These are phyloP conservation scores for Circinella minor DNA, from an alignment of 371 early-diverging fungal species.

Conservation along the genomic window DNA sequence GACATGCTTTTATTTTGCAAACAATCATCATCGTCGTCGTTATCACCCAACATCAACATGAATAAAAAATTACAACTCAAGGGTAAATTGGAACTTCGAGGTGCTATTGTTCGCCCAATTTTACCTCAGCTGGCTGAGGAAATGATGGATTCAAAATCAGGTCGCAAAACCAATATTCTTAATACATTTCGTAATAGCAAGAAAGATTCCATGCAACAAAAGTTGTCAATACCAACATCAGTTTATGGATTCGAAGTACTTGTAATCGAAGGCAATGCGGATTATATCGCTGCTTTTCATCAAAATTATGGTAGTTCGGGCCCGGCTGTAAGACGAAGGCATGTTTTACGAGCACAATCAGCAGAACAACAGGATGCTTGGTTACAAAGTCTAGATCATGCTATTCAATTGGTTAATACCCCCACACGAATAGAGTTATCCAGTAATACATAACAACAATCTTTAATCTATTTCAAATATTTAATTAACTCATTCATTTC, in stretches of 20 bases:
- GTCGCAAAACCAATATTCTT: conserved; percentile 5
- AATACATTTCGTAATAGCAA: not conserved
- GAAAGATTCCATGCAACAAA: not conserved
- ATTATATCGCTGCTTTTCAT: conserved; percentile 22
- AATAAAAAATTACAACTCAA: not conserved
- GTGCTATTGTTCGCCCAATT: not conserved
- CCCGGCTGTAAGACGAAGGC: conserved; percentile 19
- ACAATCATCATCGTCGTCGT: not conserved
- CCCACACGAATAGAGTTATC: not conserved
- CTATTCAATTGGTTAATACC: conserved; percentile 12
- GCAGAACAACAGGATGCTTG: conserved; percentile 23
- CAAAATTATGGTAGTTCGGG: conserved; percentile 21
- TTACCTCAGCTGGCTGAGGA: conserved; percentile 13
- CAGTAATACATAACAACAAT: not conserved
- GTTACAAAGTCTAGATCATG: conserved; percentile 12
- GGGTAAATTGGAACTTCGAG: not conserved
- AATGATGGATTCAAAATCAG: conserved; percentile 3
- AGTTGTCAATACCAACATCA: conserved; percentile 6
- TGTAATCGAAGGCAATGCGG: conserved; percentile 14
- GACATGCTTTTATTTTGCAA: conserved; percentile 21
- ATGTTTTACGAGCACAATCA: conserved; percentile 25
- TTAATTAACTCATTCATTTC: not conserved
- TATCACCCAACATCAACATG: not conserved
- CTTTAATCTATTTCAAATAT: not conserved
- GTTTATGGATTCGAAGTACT: conserved; percentile 37